phyloP scores from a whole-genome alignment of 768 basidiomycete species.

The Xanthoconium stramineum region DNA sequence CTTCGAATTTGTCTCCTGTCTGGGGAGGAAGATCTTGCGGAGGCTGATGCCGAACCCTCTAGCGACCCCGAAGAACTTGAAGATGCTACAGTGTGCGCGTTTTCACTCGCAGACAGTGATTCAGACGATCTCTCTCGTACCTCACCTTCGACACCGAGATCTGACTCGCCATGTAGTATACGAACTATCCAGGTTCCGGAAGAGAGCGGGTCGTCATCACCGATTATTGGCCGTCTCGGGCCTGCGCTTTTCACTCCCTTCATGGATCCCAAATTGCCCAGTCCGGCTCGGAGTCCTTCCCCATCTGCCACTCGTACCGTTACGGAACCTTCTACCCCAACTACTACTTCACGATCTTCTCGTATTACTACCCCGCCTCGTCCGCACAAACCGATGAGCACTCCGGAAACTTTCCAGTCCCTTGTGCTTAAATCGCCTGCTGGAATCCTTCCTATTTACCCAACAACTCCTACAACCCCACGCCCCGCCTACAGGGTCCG shows the following conservation, averaged over 20 bases:
- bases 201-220: slow-evolving; percentile 5
- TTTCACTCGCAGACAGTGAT: background rate
- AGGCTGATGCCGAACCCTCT: slow-evolving; percentile 20
- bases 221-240: slow-evolving; percentile 26
- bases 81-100: slow-evolving; percentile 5
- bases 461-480: slow-evolving; percentile 33
- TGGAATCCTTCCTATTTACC: slow-evolving; percentile 25
- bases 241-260: slow-evolving; percentile 26
- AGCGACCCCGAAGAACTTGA: slow-evolving; percentile 25
- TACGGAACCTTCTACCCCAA: slow-evolving; percentile 30
- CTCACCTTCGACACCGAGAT: slow-evolving; percentile 9
- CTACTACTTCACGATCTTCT: slow-evolving; percentile 11
- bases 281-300: slow-evolving; percentile 1
- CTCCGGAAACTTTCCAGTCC: slow-evolving; percentile 32
- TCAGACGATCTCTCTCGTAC: slow-evolving; percentile 10
- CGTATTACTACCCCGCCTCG: slow-evolving; percentile 34
- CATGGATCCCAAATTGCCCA: background rate
- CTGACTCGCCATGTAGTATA: slow-evolving; percentile 2
- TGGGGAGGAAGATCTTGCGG: background rate
- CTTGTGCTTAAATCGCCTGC: slow-evolving; percentile 27
- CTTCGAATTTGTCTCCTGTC: slow-evolving; percentile 36
- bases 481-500: slow-evolving; percentile 20
- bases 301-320: background rate
- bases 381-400: slow-evolving; percentile 34
- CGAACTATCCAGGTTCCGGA: background rate